phyloP scores from a whole-genome alignment of 805 yeast species.

The Sugiyamaella floridensis region DNA sequence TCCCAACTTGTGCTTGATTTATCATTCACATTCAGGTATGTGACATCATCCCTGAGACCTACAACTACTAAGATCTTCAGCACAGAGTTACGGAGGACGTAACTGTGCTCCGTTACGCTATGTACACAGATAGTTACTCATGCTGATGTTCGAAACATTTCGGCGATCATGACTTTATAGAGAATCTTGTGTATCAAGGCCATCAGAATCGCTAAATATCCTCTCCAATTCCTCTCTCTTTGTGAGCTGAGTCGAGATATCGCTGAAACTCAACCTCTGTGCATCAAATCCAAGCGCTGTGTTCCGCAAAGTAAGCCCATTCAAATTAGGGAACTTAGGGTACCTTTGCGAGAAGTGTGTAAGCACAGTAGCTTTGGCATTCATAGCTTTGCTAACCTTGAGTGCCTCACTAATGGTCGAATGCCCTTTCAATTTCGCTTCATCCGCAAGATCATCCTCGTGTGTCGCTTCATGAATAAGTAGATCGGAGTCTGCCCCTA shows the following conservation, averaged over 20 bases:
- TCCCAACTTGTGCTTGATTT: too few relatives aligned
- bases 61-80: background rate
- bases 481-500: slow-evolving; percentile 63
- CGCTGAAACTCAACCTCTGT: slow-evolving; percentile 44
- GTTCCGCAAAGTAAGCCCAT: slow-evolving; percentile 9
- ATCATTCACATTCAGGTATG: too few relatives aligned
- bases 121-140: background rate
- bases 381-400: slow-evolving; percentile 60
- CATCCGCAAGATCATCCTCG: slow-evolving; percentile 67
- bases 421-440: slow-evolving; percentile 77
- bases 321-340: slow-evolving; percentile 44
- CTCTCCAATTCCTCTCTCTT: slow-evolving; percentile 19
- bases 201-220: slow-evolving; percentile 12
- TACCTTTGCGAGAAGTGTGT: slow-evolving; percentile 95
- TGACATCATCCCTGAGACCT: too few relatives aligned
- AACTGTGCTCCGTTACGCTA: too few relatives aligned
- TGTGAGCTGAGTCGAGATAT: slow-evolving; percentile 34
- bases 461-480: slow-evolving; percentile 91
- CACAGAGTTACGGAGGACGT: background rate
- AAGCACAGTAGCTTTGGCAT: slow-evolving; percentile 58
- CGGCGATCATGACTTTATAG: too few relatives aligned
- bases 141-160: background rate
- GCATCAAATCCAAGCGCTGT: slow-evolving; percentile 59
- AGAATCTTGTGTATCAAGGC: background rate
- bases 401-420: slow-evolving; percentile 87